Conservation (phyloP, 352 stramenopile species). For the Globisporangium uncinulatum region DNA sequence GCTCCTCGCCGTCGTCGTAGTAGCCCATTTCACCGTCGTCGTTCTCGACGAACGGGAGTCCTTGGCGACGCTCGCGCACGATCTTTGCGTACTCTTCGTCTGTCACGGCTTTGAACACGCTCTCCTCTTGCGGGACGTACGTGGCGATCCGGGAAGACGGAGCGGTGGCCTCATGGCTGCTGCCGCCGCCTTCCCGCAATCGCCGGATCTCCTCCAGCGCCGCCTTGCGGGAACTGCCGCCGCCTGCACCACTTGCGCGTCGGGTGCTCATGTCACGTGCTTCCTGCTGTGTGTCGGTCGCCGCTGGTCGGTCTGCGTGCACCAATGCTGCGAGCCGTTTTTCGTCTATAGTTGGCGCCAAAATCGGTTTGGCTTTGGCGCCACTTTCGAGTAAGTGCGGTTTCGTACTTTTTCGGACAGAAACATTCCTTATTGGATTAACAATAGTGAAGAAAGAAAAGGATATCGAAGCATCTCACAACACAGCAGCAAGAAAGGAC, state of each 20-base stretch:
- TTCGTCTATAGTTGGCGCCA: too few relatives aligned
- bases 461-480: too few relatives aligned
- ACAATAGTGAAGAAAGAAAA: too few relatives aligned
- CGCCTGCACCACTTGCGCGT: constrained; percentile 30
- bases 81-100: constrained; percentile 84
- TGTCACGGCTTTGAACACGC: constrained; percentile 81
- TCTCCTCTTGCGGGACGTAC: constrained; percentile 73
- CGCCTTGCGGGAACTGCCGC: constrained; percentile 31
- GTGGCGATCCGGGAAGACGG: constrained; percentile 39
- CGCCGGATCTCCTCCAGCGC: constrained; percentile 76
- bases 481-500: too few relatives aligned
- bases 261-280: constrained; percentile 47
- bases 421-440: too few relatives aligned
- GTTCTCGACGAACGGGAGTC: constrained; percentile 76
- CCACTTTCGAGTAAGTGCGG: too few relatives aligned
- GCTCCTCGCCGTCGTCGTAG: constrained; percentile 85
- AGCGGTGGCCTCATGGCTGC: constrained; percentile 16
- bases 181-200: constrained; percentile 43
- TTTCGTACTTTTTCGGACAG: too few relatives aligned
- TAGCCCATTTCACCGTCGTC: constrained; percentile 84
- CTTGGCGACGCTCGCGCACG: constrained; percentile 69
- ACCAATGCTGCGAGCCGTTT: too few relatives aligned
- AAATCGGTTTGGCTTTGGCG: too few relatives aligned
- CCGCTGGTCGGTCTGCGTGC: background rate
- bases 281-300: background rate